Percentiles rank a stretch among this genome's conserved stretches.
phyloP scores from a whole-genome alignment of 140 eudicot genomes.

The Senecio squalidus region DNA sequence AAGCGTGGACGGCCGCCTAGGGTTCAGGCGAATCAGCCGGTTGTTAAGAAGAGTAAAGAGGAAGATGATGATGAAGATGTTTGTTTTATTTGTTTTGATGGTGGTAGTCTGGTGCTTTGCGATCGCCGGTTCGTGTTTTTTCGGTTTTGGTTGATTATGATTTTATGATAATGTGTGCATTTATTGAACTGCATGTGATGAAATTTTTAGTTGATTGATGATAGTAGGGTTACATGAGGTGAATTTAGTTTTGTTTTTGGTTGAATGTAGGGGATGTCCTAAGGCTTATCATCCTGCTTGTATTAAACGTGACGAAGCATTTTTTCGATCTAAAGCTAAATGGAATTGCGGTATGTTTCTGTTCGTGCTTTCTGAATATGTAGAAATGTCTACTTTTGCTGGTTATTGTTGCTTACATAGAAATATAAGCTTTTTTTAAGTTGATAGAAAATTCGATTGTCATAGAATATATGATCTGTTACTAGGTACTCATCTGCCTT shows the following conservation, averaged over 20 bases:
- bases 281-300: slow-evolving; percentile 97
- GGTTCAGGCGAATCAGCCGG: slow-evolving; percentile 35
- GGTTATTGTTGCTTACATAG: neutral
- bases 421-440: neutral
- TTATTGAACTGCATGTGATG: slow-evolving; percentile 18
- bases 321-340: slow-evolving; percentile 68
- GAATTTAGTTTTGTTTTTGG: slow-evolving; percentile 4
- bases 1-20: slow-evolving; percentile 84
- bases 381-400: neutral
- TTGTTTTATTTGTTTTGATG: slow-evolving; percentile 96
- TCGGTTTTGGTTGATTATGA: neutral
- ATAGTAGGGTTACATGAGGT: neutral
- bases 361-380: too few relatives aligned
- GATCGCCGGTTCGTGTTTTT: slow-evolving; percentile 71
- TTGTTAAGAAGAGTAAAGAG: slow-evolving; percentile 39
- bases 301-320: slow-evolving; percentile 85
- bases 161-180: slow-evolving; percentile 19
- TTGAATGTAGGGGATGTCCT: slow-evolving; percentile 67
- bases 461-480: neutral
- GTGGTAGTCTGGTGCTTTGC: slow-evolving; percentile 87
- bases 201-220: neutral
- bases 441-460: neutral
- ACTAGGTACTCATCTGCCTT: too few relatives aligned
- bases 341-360: slow-evolving; percentile 82
- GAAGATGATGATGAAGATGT: slow-evolving; percentile 63